These are phyloP conservation scores for Penicillium robsamsonii DNA, from an alignment of 495 filamentous ascomycete species.

Conservation along the genomic window DNA sequence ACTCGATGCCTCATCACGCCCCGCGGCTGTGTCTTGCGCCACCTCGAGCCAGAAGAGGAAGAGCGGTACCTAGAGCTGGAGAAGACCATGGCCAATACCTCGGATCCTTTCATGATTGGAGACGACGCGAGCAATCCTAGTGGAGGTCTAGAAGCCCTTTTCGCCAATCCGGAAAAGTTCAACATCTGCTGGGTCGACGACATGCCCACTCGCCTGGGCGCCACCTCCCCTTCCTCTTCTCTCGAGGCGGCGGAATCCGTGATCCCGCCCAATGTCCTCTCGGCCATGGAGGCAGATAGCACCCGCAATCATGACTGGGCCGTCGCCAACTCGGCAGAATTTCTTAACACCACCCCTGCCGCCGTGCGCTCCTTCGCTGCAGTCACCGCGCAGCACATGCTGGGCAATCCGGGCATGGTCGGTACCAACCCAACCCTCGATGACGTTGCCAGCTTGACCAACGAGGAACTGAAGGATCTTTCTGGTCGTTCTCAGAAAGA, in stretches of 20 bases:
- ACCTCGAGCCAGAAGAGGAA: conserved; percentile 73
- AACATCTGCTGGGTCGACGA: conserved; percentile 46
- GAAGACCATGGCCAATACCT: conserved; percentile 45
- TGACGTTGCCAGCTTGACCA: conserved; percentile 43
- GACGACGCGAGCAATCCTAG: conserved; percentile 41
- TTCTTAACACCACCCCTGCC: conserved; percentile 42
- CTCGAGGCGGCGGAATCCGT: conserved; percentile 24
- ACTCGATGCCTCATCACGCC: conserved; percentile 67
- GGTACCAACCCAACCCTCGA: conserved; percentile 38
- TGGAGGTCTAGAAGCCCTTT: conserved; percentile 46
- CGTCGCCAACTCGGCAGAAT: conserved; percentile 42
- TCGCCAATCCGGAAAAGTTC: conserved; percentile 43
- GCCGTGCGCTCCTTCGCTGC: conserved; percentile 46
- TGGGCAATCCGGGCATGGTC: conserved; percentile 36
- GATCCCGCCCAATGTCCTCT: conserved; percentile 41
- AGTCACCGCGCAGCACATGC: conserved; percentile 43
- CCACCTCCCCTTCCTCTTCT: conserved; percentile 27
- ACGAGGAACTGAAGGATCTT: conserved; percentile 41
- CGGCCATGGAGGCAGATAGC: conserved; percentile 46
- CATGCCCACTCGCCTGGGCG: conserved; percentile 20
- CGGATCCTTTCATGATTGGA: conserved; percentile 35
- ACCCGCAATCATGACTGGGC: conserved; percentile 46
- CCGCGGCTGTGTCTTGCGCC: conserved; percentile 72
- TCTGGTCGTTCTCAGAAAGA: conserved; percentile 42
- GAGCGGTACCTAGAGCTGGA: conserved; percentile 74